These are phyloP conservation scores for Saccharomycopsis amapae DNA, from an alignment of 805 yeast genomes.

Conservation along the genomic window DNA sequence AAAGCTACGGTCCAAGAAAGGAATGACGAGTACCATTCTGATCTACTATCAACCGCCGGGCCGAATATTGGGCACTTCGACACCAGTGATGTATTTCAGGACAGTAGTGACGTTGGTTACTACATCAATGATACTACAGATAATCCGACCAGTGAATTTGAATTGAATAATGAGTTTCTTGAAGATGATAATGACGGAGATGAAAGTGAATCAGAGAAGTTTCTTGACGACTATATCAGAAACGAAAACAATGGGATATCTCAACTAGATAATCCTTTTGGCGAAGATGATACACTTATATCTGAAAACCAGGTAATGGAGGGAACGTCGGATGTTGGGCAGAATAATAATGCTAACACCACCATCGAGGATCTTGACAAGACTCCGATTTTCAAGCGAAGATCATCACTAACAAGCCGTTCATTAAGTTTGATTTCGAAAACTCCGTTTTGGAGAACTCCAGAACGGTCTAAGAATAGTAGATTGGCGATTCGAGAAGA, in stretches of 20 bases:
- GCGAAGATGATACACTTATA: not conserved
- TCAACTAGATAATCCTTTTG: not conserved
- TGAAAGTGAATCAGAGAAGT: slow-evolving; percentile 2
- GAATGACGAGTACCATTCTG: not conserved
- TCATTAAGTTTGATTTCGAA: not conserved
- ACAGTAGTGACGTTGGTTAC: slow-evolving; percentile 1
- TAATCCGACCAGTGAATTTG: not conserved
- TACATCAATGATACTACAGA: not conserved
- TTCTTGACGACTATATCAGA: slow-evolving; percentile 11
- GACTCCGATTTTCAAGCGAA: slow-evolving; percentile 16
- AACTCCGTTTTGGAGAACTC: slow-evolving; percentile 5
- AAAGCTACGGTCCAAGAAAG: not conserved
- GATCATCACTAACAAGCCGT: no score
- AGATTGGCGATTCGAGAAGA: no score
- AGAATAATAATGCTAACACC: not conserved
- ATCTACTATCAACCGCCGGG: not conserved
- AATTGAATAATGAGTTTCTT: not conserved
- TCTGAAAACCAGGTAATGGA: not conserved
- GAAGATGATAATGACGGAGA: slow-evolving; percentile 9
- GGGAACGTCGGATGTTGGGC: not conserved
- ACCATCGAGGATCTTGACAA: slow-evolving; percentile 16
- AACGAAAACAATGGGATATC: slow-evolving; percentile 5
- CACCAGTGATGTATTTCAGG: slow-evolving; percentile 10
- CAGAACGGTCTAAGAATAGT: no score
- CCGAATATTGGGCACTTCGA: not conserved